Conservation (phyloP, 2,329 filamentous ascomycete species). For the Hymenoscyphus repandus region DNA sequence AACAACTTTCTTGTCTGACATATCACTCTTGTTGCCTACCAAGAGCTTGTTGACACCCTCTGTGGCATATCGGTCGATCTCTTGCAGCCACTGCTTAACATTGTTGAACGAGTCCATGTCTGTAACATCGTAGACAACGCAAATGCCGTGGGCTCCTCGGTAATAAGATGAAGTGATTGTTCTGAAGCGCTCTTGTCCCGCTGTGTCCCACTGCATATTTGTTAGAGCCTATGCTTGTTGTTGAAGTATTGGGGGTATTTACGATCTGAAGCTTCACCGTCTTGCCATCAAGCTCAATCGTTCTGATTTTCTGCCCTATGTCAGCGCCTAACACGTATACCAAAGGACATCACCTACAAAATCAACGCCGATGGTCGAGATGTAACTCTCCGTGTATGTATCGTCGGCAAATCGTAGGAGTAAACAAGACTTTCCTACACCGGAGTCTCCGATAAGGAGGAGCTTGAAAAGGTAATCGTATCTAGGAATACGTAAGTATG, state of each 20-base stretch:
- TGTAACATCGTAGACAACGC: conserved; percentile 99
- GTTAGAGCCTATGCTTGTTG: conserved; percentile 26
- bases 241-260: conserved; percentile 37
- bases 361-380: conserved; percentile 98
- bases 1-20: conserved; percentile 99
- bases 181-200: conserved; percentile 98
- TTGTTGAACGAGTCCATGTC: conserved; percentile 99
- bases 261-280: conserved; percentile 99
- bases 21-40: conserved; percentile 99
- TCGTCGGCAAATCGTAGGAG: conserved; percentile 97
- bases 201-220: conserved; percentile 83
- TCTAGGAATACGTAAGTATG: conserved; percentile 48
- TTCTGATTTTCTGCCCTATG: conserved; percentile 85
- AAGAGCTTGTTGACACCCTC: conserved; percentile 99
- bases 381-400: conserved; percentile 99
- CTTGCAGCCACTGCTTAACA: conserved; percentile 99
- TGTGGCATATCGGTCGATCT: conserved; percentile 98
- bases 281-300: conserved; percentile 98
- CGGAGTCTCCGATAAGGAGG: conserved; percentile 99
- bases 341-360: conserved; percentile 60
- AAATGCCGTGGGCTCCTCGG: conserved; percentile 97
- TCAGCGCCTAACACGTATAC: conserved; percentile 27
- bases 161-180: conserved; percentile 99
- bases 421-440: conserved; percentile 99
- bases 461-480: conserved; percentile 99